phyloP scores from a whole-genome alignment of 2,329 filamentous ascomycete species.

The Aureobasidium zeae region DNA sequence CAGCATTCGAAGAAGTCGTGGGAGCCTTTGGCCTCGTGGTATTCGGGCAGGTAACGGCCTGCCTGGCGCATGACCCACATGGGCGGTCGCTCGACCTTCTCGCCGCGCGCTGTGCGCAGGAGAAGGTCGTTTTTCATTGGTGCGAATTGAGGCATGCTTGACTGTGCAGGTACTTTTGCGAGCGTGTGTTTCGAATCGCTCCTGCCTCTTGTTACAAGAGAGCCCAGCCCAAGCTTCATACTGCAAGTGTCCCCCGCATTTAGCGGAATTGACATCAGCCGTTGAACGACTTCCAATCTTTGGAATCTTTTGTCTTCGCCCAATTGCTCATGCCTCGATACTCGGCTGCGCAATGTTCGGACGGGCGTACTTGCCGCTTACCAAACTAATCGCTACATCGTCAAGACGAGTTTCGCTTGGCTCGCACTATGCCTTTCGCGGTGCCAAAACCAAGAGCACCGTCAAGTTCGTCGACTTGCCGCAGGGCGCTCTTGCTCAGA shows the following conservation, averaged over 20 bases:
- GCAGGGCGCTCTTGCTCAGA: constrained; percentile 45
- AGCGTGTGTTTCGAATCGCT: too few species aligned
- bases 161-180: too few species aligned
- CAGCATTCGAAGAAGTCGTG: constrained; percentile 98
- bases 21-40: constrained; percentile 84
- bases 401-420: not conserved
- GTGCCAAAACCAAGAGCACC: constrained; percentile 34
- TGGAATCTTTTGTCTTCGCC: not conserved
- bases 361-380: not conserved
- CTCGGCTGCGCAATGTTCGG: not conserved
- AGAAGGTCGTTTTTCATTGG: constrained; percentile 89
- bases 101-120: constrained; percentile 82
- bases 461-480: constrained; percentile 40
- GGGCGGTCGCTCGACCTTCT: constrained; percentile 84
- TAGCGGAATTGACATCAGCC: constrained; percentile 1
- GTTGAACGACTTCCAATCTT: not conserved
- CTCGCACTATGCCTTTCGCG: constrained; percentile 20
- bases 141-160: constrained; percentile 50
- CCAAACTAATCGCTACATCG: not conserved
- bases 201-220: too few species aligned
- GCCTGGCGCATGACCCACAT: constrained; percentile 99
- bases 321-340: not conserved
- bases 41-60: constrained; percentile 93
- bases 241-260: too few species aligned
- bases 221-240: too few species aligned